These are phyloP conservation scores for Candida pseudoviswanathii DNA, from an alignment of 1,139 yeast species.

Conservation along the genomic window DNA sequence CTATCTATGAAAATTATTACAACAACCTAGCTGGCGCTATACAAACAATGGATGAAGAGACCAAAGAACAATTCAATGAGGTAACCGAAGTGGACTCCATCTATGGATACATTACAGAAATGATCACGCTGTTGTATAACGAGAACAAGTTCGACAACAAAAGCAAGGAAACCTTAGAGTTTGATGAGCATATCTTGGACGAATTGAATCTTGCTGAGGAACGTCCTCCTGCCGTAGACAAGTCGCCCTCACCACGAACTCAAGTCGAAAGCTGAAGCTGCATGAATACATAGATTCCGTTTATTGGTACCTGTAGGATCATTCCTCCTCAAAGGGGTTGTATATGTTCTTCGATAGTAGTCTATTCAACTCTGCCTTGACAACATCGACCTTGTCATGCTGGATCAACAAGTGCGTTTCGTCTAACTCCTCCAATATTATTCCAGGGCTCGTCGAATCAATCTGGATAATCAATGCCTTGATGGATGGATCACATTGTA, in stretches of 20 bases:
- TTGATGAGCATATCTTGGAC: conserved; percentile 28
- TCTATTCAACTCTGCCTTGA: conserved; percentile 75
- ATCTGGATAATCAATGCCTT: conserved; percentile 81
- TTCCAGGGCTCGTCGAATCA: conserved; percentile 71
- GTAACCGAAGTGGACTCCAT: conserved; percentile 62
- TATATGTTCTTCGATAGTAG: conserved; percentile 80
- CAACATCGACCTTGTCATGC: conserved; percentile 69
- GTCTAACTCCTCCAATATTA: conserved; percentile 82
- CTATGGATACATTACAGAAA: conserved; percentile 40
- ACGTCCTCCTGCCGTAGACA: not conserved
- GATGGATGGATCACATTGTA: conserved; percentile 85
- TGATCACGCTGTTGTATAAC: conserved; percentile 22
- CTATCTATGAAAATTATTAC: conserved; percentile 37
- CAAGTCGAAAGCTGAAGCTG: conserved; percentile 39
- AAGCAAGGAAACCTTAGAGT: conserved; percentile 7
- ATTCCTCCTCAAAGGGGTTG: conserved; percentile 79
- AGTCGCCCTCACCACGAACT: conserved; percentile 13
- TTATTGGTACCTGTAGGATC: conserved; percentile 11
- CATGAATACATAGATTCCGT: conserved; percentile 16
- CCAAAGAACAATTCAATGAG: conserved; percentile 27
- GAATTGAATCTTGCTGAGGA: conserved; percentile 15
- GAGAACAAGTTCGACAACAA: conserved; percentile 17
- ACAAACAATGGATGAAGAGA: conserved; percentile 15
- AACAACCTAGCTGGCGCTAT: conserved; percentile 20
- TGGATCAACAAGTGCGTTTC: conserved; percentile 87